Conservation (phyloP, 2,329 filamentous ascomycete species). For the Hirsutella rhossiliensis region DNA sequence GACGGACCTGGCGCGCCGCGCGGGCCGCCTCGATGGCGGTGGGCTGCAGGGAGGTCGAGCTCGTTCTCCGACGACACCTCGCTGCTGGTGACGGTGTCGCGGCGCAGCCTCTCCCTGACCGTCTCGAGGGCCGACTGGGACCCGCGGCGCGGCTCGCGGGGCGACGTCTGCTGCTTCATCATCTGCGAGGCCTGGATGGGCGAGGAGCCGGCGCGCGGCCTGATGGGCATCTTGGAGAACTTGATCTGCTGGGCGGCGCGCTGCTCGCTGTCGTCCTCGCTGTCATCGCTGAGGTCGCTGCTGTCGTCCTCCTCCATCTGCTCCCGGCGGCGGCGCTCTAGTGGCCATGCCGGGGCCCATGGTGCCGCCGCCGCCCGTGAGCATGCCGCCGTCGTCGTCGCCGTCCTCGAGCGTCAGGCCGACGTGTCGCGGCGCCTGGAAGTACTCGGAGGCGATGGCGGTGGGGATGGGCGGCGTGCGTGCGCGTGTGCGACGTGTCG, state of each 20-base stretch:
- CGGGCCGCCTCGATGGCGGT: constrained; percentile 50
- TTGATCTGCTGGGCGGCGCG: constrained; percentile 83
- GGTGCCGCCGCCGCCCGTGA: constrained; percentile 57
- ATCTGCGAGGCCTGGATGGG: constrained; percentile 60
- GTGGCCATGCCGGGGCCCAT: constrained; percentile 55
- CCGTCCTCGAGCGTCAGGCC: constrained; percentile 58
- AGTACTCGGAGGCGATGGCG: constrained; percentile 72
- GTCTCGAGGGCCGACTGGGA: constrained; percentile 62
- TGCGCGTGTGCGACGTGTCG: constrained; percentile 62
- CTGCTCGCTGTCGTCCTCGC: constrained; percentile 64
- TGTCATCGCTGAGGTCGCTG: constrained; percentile 74
- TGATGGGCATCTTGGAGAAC: constrained; percentile 89
- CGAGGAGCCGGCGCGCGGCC: constrained; percentile 77
- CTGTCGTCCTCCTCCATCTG: constrained; percentile 78
- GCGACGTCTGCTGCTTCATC: constrained; percentile 42
- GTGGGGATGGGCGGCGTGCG: constrained; percentile 81
- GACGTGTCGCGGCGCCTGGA: constrained; percentile 54
- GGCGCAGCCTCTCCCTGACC: constrained; percentile 54
- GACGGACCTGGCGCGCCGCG: constrained; percentile 34
- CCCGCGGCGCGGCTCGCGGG: constrained; percentile 43
- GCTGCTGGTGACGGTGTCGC: constrained; percentile 71
- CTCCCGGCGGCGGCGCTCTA: constrained; percentile 55
- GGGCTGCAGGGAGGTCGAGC: constrained; percentile 54
- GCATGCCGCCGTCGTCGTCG: constrained; percentile 60
- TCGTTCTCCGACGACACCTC: constrained; percentile 79